These are phyloP conservation scores for Seminavis robusta DNA, from an alignment of 108 stramenopile genomes.

Conservation along the genomic window DNA sequence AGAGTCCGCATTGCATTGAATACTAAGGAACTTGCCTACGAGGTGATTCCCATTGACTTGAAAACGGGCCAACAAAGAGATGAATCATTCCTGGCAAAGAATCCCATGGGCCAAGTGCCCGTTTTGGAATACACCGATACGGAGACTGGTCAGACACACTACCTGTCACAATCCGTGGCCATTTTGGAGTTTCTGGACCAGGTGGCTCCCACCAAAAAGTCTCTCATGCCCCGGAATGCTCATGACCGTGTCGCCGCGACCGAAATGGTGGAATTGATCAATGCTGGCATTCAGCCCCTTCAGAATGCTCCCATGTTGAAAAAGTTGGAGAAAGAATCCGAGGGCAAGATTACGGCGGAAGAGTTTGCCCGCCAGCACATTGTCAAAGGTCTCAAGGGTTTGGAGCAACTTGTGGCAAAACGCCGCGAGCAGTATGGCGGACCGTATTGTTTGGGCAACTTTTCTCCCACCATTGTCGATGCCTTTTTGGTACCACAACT, in stretches of 20 bases:
- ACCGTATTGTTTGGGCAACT: slow-evolving; percentile 53
- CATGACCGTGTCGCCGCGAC: slow-evolving; percentile 35
- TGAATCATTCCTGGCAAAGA: slow-evolving; percentile 28
- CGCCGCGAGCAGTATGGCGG: slow-evolving; percentile 20
- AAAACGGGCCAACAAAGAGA: slow-evolving; percentile 21
- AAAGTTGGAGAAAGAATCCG: slow-evolving; percentile 22
- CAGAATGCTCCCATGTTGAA: slow-evolving; percentile 44
- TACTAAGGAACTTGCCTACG: slow-evolving; percentile 53
- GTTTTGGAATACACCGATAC: slow-evolving; percentile 39
- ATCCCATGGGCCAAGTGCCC: slow-evolving; percentile 58
- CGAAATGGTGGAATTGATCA: slow-evolving; percentile 62
- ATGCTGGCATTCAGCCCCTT: slow-evolving; percentile 58
- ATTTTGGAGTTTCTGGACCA: slow-evolving; percentile 71
- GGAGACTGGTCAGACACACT: slow-evolving; percentile 14
- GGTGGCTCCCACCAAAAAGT: slow-evolving; percentile 36
- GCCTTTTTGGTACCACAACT: slow-evolving; percentile 59
- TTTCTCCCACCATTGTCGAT: slow-evolving; percentile 65
- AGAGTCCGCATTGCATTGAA: slow-evolving; percentile 58
- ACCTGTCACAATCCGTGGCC: slow-evolving; percentile 58
- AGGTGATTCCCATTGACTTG: slow-evolving; percentile 36
- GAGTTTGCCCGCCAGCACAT: slow-evolving; percentile 42
- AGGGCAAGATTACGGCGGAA: slow-evolving; percentile 23
- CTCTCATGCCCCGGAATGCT: slow-evolving; percentile 38
- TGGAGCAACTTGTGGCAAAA: slow-evolving; percentile 44
- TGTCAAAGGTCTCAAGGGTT: slow-evolving; percentile 31